Base-by-base conservation (phyloP, 345 rosid genomes). In the Salix purpurea region DNA sequence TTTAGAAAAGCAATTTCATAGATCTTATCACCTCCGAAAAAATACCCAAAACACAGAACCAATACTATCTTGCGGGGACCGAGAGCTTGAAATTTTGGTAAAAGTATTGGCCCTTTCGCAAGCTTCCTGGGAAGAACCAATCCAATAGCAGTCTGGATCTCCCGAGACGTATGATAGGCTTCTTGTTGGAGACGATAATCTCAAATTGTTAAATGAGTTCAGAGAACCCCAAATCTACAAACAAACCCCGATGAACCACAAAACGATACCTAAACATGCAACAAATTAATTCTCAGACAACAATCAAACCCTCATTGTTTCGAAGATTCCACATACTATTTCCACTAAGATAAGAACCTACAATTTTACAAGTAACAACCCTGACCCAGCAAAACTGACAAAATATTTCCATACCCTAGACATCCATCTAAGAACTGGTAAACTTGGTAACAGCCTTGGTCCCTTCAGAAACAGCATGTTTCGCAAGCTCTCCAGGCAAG, bases 361-460 rank as follows among this genome's bases (percentile, higher is more conserved):
- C 4, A 54, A 10, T 10, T 72, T 54, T 54, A 50, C 50, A 44
- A 0, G 44, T 40, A 40, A 40, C 12, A 40, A 52, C 9, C 23
- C 56, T 3, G 16, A 76, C 7, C 0, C 60, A 26, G 50, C 39
- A n/a, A 56, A 23, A 34, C 23, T 1, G 1, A 24, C 23, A 61
- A 10, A 50, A 23, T 11, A 64, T 28, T 40, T 11, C 12, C 44
- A 9, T 40, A 73, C 65, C 77, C 81, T 67, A 74, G 48, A 40
- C 13, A 21, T 7, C n/a, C 23, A 7, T 13, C 72, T 75, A 80
- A 26, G 83, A 80, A 54, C 78, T 74, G 21, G 83, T 80, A 34
- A 80, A 80, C 37, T 80, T 80, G 61, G 83, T 80, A n/a, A 80
- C 83, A 18, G 83, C 83, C 69, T 80, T 79, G 10, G 82, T 79